Conservation (phyloP, 2,329 filamentous ascomycete species). For the Colletotrichum zoysiae region DNA sequence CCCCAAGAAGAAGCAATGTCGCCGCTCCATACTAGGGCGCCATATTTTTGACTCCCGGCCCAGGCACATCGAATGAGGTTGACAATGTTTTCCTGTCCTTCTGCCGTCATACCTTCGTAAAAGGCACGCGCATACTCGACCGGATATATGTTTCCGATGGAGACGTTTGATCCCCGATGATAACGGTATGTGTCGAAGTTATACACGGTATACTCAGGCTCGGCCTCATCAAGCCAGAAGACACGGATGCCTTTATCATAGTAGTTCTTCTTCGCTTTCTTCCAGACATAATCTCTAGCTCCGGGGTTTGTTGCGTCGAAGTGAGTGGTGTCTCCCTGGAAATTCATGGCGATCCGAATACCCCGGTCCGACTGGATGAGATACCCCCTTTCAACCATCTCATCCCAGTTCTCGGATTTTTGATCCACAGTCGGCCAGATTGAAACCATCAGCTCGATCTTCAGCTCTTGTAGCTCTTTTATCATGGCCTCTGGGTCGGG, state of each 20-base stretch:
- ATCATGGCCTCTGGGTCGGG: slow-evolving; percentile 76
- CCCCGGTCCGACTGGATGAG: slow-evolving; percentile 73
- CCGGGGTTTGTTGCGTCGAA: slow-evolving; percentile 74
- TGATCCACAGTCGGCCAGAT: slow-evolving; percentile 71
- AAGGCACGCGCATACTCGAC: slow-evolving; percentile 69
- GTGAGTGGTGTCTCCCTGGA: slow-evolving; percentile 69
- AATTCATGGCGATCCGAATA: slow-evolving; percentile 69
- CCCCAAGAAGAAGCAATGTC: slow-evolving; percentile 75
- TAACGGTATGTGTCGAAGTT: slow-evolving; percentile 77
- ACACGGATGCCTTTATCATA: slow-evolving; percentile 70
- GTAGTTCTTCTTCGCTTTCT: slow-evolving; percentile 70
- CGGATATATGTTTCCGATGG: slow-evolving; percentile 71
- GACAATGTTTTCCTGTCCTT: slow-evolving; percentile 68
- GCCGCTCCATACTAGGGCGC: slow-evolving; percentile 75
- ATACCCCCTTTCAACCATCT: slow-evolving; percentile 59
- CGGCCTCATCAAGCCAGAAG: slow-evolving; percentile 79
- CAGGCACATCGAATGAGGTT: slow-evolving; percentile 66
- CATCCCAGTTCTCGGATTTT: slow-evolving; percentile 49
- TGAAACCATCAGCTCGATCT: slow-evolving; percentile 76
- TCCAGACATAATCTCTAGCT: slow-evolving; percentile 71
- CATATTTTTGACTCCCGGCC: slow-evolving; percentile 71
- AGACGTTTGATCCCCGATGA: slow-evolving; percentile 54
- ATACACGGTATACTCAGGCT: slow-evolving; percentile 74
- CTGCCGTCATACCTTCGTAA: slow-evolving; percentile 67
- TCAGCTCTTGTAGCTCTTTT: slow-evolving; percentile 67